Evolutionary conservation across 371 early-diverging fungal genomes (phyloP), one percentile per base, ranked within the genome.

Genomic region (Choanephora cucurbitarum): DNA sequence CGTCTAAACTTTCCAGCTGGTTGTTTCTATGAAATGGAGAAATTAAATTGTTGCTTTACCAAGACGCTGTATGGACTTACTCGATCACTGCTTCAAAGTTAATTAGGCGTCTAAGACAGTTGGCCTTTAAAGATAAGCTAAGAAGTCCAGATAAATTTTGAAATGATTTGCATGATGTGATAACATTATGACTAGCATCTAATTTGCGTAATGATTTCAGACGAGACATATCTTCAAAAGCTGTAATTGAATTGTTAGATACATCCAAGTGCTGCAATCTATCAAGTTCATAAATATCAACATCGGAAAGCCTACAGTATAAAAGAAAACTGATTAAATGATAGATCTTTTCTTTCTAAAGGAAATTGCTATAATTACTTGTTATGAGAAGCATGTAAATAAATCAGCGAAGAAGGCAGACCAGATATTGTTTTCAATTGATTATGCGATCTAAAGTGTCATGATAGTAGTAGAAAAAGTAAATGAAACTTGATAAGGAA

Each of bases 1-100:
- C 60, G 57, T 84, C 80, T 49, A 84, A 54, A 8, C 57, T 72
- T 55, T 84, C 84, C 18, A 84, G 58, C 56, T 73, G 56, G 51
- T 73, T 79, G 50, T 15, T 15, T 24, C 19, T 54, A n/a, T n/a
- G n/a, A n/a, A n/a, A n/a, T n/a, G n/a, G n/a, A n/a, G n/a, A n/a
- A n/a, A n/a, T n/a, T n/a, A n/a, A n/a, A n/a, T n/a, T n/a, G n/a
- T n/a, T n/a, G n/a, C n/a, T n/a, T n/a, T n/a, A n/a, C n/a, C n/a
- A n/a, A n/a, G n/a, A n/a, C n/a, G n/a, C n/a, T n/a, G n/a, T n/a
- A n/a, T n/a, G n/a, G n/a, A n/a, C n/a, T n/a, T 71, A 80, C 79
- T 72, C 41, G 51, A 55, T 50, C 40, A 62, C 63, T 22, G 60
- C 40, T 22, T 64, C 55, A 49, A 83, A 77, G 23, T 52, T 39